These are phyloP conservation scores for Diaporthe sp. DNA, from an alignment of 2,329 filamentous ascomycete species.

Conservation along the genomic window DNA sequence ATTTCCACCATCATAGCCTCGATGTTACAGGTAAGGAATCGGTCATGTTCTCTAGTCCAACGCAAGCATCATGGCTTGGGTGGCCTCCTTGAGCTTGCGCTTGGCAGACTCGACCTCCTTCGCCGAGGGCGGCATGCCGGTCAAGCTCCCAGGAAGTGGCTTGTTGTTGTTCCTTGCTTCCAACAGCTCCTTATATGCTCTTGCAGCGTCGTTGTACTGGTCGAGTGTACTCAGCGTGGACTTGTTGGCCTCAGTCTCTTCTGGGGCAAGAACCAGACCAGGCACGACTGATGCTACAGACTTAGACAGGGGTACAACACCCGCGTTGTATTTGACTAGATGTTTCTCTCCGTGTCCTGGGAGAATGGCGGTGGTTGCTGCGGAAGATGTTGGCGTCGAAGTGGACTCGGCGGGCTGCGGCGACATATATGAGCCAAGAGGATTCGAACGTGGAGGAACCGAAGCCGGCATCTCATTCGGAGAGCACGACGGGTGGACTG, in stretches of 20 bases:
- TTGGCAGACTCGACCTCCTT: constrained; percentile 29
- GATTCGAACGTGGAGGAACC: neutral
- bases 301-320: neutral
- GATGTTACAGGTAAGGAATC: no score
- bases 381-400: neutral
- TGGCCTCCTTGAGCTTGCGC: constrained; percentile 29
- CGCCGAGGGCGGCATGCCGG: constrained; percentile 28
- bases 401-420: neutral
- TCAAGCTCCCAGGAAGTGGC: constrained; percentile 28
- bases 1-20: neutral
- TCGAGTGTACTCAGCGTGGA: constrained; percentile 23
- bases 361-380: neutral
- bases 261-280: constrained; percentile 10
- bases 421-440: neutral
- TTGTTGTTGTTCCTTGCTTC: constrained; percentile 28
- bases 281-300: neutral
- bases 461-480: neutral
- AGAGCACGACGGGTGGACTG: neutral
- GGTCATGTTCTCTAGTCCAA: constrained; percentile 8
- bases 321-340: neutral
- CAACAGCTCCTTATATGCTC: constrained; percentile 25
- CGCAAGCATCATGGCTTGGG: constrained; percentile 27
- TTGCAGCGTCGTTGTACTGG: constrained; percentile 26
- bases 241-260: constrained; percentile 32
- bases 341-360: neutral